phyloP scores from a whole-genome alignment of 2,329 filamentous ascomycete species.

The Monosporascus cannonballus region DNA sequence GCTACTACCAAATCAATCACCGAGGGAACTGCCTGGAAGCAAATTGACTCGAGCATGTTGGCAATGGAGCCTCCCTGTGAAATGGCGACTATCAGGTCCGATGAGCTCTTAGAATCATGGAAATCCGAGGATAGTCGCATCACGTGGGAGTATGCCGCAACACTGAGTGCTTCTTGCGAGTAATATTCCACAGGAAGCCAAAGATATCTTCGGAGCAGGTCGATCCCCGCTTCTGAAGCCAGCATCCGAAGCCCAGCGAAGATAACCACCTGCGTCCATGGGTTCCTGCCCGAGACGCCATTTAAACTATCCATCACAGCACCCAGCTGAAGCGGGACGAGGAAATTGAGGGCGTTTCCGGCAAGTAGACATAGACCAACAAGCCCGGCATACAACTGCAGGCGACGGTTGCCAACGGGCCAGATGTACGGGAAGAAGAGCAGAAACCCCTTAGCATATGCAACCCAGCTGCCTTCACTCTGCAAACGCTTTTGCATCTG shows the following conservation, averaged over 20 bases:
- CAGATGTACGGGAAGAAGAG: conserved; percentile 76
- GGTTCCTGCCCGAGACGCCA: conserved; percentile 38
- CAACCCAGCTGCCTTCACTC: conserved; percentile 70
- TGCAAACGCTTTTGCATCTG: conserved; percentile 63
- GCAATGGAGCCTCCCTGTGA: conserved; percentile 47
- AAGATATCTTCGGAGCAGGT: conserved; percentile 47
- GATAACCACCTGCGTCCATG: conserved; percentile 46
- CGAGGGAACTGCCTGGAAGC: conserved; percentile 54
- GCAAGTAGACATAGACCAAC: conserved; percentile 63
- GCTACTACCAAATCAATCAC: conserved; percentile 54
- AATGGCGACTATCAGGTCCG: conserved; percentile 52
- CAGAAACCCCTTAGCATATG: conserved; percentile 68
- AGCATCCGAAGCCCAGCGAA: conserved; percentile 47
- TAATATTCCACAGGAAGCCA: conserved; percentile 55
- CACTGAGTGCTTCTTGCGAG: conserved; percentile 45
- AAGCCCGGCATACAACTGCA: conserved; percentile 63
- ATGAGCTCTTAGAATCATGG: conserved; percentile 54
- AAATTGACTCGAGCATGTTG: conserved; percentile 50
- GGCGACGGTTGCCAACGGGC: conserved; percentile 58
- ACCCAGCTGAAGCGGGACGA: conserved; percentile 77
- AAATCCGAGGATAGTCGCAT: conserved; percentile 57
- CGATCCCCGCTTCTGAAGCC: conserved; percentile 49
- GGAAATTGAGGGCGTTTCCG: conserved; percentile 66
- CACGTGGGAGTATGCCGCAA: conserved; percentile 52
- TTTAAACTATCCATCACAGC: conserved; percentile 67